Evolutionary conservation across 2,329 filamentous ascomycete species (phyloP), one percentile per base, ranked within the genome.

Genomic region (Nemania sp.): DNA sequence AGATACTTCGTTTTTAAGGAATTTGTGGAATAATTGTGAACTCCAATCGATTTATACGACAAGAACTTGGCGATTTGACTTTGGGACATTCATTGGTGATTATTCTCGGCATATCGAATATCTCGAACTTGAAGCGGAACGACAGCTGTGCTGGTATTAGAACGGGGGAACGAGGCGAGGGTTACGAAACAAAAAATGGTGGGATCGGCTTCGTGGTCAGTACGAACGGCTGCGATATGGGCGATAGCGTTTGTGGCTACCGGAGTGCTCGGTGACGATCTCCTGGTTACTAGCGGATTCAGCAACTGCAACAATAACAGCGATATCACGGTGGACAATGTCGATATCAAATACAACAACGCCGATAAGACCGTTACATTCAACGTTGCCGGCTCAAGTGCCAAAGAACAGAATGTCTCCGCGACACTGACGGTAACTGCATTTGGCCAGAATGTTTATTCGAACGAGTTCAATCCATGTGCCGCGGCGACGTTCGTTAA

Each of bases 381-480:
- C 80, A 90, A 98, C 78, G 88, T 98, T 24, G 88, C 90, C 38
- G 96, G 95, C 69, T 89, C 87, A 67, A 98, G 92, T 78, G 80
- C 81, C 62, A 88, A 87, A 77, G 80, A 86, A 73, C 93, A 96
- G 79, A 94, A 97, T 73, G 93, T 98, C 68, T 92, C 87, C 63
- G 94, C 93, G 15, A 83, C 82, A 2, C 84, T 98, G 67, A 86
- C 88, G 24, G 92, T 98, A 45, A 91, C 86, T 27, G 95, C 95
- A 8, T 98, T 98, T 77, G 96, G 96, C 67, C 88, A 88, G 66
- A 81, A 91, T 69, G 88, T 98, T 26, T 98, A 97, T 81, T 84
- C 86, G 45, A 92, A 93, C 67, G 83, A 82, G 3, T 97, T 98
- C 81, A 89, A 98, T 76, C 96, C 96, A 41, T 99, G 96, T 80